Percentiles rank a stretch among this genome's conserved stretches.
These are phyloP conservation scores for Thamnidium elegans DNA, from an alignment of 192 early-diverging fungal genomes.

Conservation along the genomic window DNA sequence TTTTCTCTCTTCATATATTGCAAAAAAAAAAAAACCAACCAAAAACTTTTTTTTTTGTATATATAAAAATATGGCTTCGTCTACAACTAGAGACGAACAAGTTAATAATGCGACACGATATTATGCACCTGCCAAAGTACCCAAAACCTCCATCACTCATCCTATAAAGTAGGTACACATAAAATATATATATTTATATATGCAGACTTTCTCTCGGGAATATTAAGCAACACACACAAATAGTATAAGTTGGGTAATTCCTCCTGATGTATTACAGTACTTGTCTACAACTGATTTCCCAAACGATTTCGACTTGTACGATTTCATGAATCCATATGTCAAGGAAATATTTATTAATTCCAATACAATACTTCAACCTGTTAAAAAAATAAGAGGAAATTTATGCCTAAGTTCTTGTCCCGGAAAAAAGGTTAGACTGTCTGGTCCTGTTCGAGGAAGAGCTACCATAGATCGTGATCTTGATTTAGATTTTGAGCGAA, in stretches of 20 bases:
- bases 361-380: neutral
- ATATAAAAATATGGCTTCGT: too few relatives aligned
- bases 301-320: slow-evolving; percentile 15
- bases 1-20: neutral
- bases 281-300: slow-evolving; percentile 11
- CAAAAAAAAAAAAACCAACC: too few relatives aligned
- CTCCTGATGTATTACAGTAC: slow-evolving; percentile 18
- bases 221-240: neutral
- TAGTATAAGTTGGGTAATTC: slow-evolving; percentile 30
- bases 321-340: slow-evolving; percentile 5
- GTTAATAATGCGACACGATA: too few relatives aligned
- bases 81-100: too few relatives aligned
- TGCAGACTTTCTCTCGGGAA: neutral
- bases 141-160: slow-evolving; percentile 35
- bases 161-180: slow-evolving; percentile 33
- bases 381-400: slow-evolving; percentile 45
- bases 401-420: slow-evolving; percentile 69
- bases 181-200: too few relatives aligned
- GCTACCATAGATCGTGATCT: slow-evolving; percentile 70
- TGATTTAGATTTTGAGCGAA: slow-evolving; percentile 66
- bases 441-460: slow-evolving; percentile 66
- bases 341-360: neutral
- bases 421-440: slow-evolving; percentile 76
- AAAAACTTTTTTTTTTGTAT: too few relatives aligned
- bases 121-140: too few relatives aligned